phyloP scores from a whole-genome alignment of 306 rosid species.

The Dryas drummondii region DNA sequence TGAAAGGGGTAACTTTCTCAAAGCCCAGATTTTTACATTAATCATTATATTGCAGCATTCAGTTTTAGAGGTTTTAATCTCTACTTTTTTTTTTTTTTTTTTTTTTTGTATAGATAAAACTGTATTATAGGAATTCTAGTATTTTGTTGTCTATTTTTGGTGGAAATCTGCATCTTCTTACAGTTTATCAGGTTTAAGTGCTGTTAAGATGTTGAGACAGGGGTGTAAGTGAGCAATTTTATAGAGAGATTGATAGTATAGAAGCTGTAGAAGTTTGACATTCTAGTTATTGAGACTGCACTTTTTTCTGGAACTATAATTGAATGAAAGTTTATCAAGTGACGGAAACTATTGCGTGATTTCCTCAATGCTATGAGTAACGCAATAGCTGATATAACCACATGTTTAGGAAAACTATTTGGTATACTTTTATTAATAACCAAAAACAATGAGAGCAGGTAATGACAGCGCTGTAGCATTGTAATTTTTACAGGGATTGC shows the following conservation, averaged over 20 bases:
- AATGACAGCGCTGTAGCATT: neutral
- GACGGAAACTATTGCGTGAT: neutral
- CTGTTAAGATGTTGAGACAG: neutral
- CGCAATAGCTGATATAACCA: neutral
- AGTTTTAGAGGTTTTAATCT: neutral
- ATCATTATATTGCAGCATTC: constrained; percentile 6
- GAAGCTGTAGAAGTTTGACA: neutral
- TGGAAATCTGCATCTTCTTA: neutral
- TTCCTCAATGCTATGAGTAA: neutral
- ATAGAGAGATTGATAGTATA: constrained; percentile 9
- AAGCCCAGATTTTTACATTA: neutral
- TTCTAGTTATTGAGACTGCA: neutral
- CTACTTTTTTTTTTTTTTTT: neutral
- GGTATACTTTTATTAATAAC: neutral
- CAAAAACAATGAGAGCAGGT: neutral
- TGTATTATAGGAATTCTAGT: neutral
- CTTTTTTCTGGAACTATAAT: neutral
- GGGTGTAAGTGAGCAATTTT: neutral
- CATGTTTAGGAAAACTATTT: neutral
- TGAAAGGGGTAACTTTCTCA: constrained; percentile 73
- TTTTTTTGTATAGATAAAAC: neutral
- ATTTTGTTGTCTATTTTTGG: neutral
- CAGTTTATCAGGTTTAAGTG: neutral
- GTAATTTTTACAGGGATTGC: constrained; percentile 59
- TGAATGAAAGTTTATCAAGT: neutral